Base-by-base conservation (phyloP, 73 alveolate genomes). In the Paramecium bursaria region DNA sequence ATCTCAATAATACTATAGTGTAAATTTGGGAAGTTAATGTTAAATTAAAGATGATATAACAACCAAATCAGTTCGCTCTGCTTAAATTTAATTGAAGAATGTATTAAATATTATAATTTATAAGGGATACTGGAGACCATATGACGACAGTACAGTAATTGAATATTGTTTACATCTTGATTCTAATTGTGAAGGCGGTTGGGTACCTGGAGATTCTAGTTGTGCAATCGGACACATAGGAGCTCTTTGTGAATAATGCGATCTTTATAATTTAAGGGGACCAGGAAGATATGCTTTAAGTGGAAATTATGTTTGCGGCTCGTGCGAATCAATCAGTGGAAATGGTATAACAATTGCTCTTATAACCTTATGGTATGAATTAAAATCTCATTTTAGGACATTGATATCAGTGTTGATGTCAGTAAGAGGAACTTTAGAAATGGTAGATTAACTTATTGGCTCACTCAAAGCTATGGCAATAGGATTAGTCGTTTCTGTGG, bases 111-210 rank as follows among this genome's bases (percentile, higher is more conserved):
- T n/a, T n/a, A n/a, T n/a, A n/a, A n/a, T n/a, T n/a, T n/a, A n/a
- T n/a, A n/a, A n/a, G n/a, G 87, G 57, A 75, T 75, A 75, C 50
- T 75, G 87, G 87, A 75, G 87, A 50, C 87, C 87, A 3, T 54
- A 15, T 49, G 77, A 48, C 21, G 21, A 27, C 3, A 50, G 57
- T 1, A 14, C 23, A 17, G 48, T 48, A 15, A 50, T 75, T 14
- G 87, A 75, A 31, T 25, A 49, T 15, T 75, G 87, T 27, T 13
- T 25, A 13, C 48, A 75, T 29, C 19, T 25, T 5, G 25, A 51
- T 0, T 42, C 9, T 9, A 75, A 75, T 33, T 75, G 87, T 50
- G 23, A 23, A 3, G 87, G 87, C 23, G 87, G 87, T 4, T 75
- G 73, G 74, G 17, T 49, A 13, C 73, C 87, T 23, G 87, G 87